These are phyloP conservation scores for Volvox carteri DNA, from an alignment of 163 green algal species.

Conservation along the genomic window DNA sequence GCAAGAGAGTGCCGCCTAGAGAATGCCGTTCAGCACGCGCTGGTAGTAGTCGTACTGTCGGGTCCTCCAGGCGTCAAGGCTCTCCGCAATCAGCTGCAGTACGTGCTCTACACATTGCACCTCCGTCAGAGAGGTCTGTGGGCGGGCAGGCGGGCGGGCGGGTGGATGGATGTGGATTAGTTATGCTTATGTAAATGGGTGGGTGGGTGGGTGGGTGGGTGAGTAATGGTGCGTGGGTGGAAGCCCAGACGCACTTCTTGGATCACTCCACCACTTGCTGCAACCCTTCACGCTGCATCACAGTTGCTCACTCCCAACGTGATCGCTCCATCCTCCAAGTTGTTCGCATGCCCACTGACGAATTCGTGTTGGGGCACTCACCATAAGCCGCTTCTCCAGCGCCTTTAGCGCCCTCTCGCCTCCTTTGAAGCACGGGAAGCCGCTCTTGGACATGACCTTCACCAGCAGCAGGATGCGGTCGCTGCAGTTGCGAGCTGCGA, in stretches of 20 bases:
- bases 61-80: constrained; percentile 96
- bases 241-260: too few relatives aligned
- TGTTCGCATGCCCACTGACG: too few relatives aligned
- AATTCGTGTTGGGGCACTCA: too few relatives aligned
- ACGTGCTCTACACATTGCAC: constrained; percentile 91
- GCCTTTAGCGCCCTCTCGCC: constrained; percentile 73
- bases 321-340: too few relatives aligned
- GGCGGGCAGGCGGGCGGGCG: too few relatives aligned
- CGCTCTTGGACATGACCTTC: constrained; percentile 84
- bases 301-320: too few relatives aligned
- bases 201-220: too few relatives aligned
- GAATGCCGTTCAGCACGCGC: constrained; percentile 95
- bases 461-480: constrained; percentile 91
- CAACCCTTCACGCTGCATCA: too few relatives aligned
- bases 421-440: constrained; percentile 95
- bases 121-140: constrained; percentile 81
- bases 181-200: too few relatives aligned
- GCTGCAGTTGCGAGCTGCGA: constrained; percentile 90
- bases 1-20: constrained; percentile 77
- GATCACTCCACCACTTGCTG: too few relatives aligned
- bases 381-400: constrained; percentile 81
- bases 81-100: constrained; percentile 91
- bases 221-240: too few relatives aligned
- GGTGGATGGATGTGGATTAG: too few relatives aligned
- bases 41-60: constrained; percentile 99